Evolutionary conservation across 805 yeast genomes (phyloP).

Genomic region (Candida bentonensis): DNA sequence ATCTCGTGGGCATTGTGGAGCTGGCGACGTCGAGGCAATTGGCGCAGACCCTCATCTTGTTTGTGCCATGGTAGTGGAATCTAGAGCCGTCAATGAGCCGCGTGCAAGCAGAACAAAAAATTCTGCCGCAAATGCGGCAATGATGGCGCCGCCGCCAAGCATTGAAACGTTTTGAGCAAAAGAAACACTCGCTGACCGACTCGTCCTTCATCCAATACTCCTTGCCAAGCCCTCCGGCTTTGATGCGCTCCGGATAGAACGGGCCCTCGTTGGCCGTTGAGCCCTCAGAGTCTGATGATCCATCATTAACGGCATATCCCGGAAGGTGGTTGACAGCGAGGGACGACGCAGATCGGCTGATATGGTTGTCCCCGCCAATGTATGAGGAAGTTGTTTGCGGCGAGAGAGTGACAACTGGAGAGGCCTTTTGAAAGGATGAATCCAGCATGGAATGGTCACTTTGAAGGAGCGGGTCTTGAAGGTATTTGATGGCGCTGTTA

Average conservation of each 20-base stretch:
- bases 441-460: background rate
- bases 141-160: conserved; percentile 86
- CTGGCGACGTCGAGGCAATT: conserved; percentile 46
- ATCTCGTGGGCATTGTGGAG: background rate
- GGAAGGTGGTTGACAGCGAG: background rate
- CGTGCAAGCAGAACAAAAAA: conserved; percentile 79
- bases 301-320: background rate
- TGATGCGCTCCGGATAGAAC: background rate
- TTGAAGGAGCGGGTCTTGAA: background rate
- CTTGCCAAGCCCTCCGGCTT: conserved; percentile 30
- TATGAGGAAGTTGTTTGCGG: background rate
- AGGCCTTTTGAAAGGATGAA: background rate
- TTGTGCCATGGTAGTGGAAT: conserved; percentile 42
- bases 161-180: conserved; percentile 59
- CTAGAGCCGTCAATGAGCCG: conserved; percentile 50
- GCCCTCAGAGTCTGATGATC: background rate
- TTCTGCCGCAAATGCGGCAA: conserved; percentile 92
- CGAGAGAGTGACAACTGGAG: background rate
- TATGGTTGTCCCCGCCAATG: background rate
- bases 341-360: background rate
- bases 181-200: conserved; percentile 74
- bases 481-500: background rate
- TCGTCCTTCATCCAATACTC: conserved; percentile 97
- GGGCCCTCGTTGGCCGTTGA: background rate
- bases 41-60: conserved; percentile 58